Evolutionary conservation across 2,329 filamentous ascomycete genomes (phyloP).

Genomic region (Ophiobolus disseminans): DNA sequence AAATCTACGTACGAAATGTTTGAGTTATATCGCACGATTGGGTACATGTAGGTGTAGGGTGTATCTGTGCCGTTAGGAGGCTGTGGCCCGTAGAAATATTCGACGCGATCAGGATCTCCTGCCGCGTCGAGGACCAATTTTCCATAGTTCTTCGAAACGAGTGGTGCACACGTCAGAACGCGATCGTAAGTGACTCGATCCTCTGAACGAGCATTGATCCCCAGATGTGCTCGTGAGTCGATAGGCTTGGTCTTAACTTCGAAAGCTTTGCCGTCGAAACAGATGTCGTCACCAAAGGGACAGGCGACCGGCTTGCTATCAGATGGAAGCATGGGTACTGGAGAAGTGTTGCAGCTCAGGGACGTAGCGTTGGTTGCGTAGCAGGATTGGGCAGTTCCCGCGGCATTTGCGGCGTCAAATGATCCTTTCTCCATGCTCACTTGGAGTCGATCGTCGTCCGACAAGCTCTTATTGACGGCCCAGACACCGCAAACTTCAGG

Average conservation of each 20-base stretch:
- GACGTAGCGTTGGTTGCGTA: not conserved
- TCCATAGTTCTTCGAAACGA: not conserved
- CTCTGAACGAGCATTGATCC: constrained; percentile 3
- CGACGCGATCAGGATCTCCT: not conserved
- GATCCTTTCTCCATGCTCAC: not conserved
- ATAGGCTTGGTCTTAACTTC: not conserved
- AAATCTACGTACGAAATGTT: too few species aligned
- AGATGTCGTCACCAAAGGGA: constrained; percentile 2
- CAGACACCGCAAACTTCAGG: not conserved
- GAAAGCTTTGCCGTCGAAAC: constrained; percentile 1
- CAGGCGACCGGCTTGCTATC: not conserved
- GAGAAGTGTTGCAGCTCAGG: not conserved
- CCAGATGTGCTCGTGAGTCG: not conserved
- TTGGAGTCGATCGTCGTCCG: not conserved
- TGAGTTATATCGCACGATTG: too few species aligned
- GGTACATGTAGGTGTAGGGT: too few species aligned
- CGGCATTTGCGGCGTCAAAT: not conserved
- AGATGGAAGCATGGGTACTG: not conserved
- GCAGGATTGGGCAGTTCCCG: not conserved
- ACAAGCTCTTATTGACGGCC: not conserved
- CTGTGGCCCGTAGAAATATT: not conserved
- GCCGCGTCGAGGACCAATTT: not conserved
- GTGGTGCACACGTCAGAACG: not conserved
- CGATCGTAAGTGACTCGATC: not conserved
- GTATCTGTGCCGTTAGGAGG: too few species aligned